Evolutionary conservation across 257 asterid genomes (phyloP), one percentile per base, ranked within the genome.

Genomic region (Knoxia roxburghii): DNA sequence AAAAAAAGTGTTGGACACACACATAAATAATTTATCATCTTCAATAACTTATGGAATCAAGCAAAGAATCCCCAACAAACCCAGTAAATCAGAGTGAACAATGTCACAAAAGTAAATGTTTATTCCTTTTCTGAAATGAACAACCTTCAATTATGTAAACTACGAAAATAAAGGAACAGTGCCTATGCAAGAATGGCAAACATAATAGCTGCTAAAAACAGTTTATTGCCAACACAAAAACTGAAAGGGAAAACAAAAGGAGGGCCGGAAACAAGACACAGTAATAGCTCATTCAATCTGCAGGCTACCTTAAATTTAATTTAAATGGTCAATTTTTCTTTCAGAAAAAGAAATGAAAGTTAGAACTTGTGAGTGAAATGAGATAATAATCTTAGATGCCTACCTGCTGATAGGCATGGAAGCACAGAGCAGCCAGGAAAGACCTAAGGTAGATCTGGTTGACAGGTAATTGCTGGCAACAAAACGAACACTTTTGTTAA

Each of bases 361-460:
- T 53, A 55, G 54, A 40, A 43, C 14, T 11, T 39, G 26, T n/a
- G 21, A 11, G 30, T 33, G 17, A 33, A 62, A 40, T 51, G 24
- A 37, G 12, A 58, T 4, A 55, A 20, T 7, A 32, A 9, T 32
- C 7, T 5, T 33, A 61, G 52, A 58, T 13, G 58, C 64, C 14
- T 81, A 89, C 96, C 95, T 92, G 98, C 63, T 92, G 97, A 78
- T 92, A 92, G 24, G 98, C 96, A 76, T 89, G 98, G 87, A 84
- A 92, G 85, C 87, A 81, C 55, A 89, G 77, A 63, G 91, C 98
- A 62, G 96, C 92, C 27, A 85, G 0, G 50, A 91, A 76, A 15
- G 96, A 91, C 72, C 85, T 79, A 43, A 73, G 68, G 82, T 75
- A 89, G 32, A 92, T 27, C 78, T 92, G 84, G 53, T 73, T 79